These are phyloP conservation scores for Maudiozyma barnettii DNA, from an alignment of 805 yeast species.

Conservation along the genomic window DNA sequence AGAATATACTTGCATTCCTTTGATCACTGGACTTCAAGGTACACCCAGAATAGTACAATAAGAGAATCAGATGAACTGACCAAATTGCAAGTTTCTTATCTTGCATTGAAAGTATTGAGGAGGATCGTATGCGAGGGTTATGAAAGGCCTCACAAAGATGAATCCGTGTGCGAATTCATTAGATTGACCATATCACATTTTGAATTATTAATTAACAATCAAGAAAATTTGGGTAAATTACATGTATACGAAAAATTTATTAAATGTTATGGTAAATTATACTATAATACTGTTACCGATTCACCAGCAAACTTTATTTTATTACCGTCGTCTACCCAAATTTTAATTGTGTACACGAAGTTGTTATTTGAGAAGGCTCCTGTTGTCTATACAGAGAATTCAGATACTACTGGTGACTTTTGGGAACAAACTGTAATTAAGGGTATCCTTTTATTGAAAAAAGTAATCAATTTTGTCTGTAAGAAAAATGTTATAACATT, in stretches of 20 bases:
- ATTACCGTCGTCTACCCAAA: slow-evolving; percentile 51
- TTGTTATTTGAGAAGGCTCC: slow-evolving; percentile 56
- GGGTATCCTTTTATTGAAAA: slow-evolving; percentile 54
- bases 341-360: slow-evolving; percentile 51
- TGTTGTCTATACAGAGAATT: slow-evolving; percentile 46
- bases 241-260: slow-evolving; percentile 56
- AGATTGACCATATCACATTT: slow-evolving; percentile 49
- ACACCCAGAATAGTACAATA: slow-evolving; percentile 7
- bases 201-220: slow-evolving; percentile 42
- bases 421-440: slow-evolving; percentile 72
- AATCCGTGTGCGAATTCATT: slow-evolving; percentile 49
- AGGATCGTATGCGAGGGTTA: slow-evolving; percentile 69
- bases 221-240: slow-evolving; percentile 37
- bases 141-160: slow-evolving; percentile 55
- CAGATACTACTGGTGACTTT: slow-evolving; percentile 44
- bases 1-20: slow-evolving; percentile 52
- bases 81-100: slow-evolving; percentile 64
- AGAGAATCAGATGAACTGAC: slow-evolving; percentile 31
- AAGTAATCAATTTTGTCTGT: slow-evolving; percentile 49
- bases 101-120: slow-evolving; percentile 65
- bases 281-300: slow-evolving; percentile 44
- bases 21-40: slow-evolving; percentile 45
- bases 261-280: slow-evolving; percentile 67
- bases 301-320: slow-evolving; percentile 67
- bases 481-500: slow-evolving; percentile 60